Evolutionary conservation across 2,329 filamentous ascomycete genomes (phyloP).

Genomic region (Hypoxylon sp.): DNA sequence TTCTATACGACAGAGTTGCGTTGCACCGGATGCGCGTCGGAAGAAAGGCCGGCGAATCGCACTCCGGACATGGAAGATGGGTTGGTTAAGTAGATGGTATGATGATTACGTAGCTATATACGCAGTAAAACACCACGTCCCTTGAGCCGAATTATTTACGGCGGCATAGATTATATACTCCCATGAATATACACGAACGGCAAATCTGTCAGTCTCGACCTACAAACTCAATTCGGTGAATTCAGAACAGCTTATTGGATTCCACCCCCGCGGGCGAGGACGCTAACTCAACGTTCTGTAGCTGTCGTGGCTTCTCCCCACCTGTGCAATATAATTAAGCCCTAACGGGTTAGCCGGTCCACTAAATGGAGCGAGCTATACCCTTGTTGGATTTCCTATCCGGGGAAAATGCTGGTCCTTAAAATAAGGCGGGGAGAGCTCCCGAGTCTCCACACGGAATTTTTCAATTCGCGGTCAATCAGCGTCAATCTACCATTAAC

Average conservation of each 20-base stretch:
- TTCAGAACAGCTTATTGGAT: constrained; percentile 32
- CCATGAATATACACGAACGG: too few relatives aligned
- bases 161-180: neutral
- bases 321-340: constrained; percentile 14
- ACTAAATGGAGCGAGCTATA: constrained; percentile 6
- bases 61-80: neutral
- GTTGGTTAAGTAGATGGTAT: constrained; percentile 6
- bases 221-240: constrained; percentile 23
- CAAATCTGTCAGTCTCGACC: neutral
- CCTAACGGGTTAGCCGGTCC: constrained; percentile 9
- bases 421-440: constrained; percentile 4
- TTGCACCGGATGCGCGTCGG: constrained; percentile 25
- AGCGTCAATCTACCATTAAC: constrained; percentile 1
- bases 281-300: neutral
- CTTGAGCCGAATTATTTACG: constrained; percentile 19
- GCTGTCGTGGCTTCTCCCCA: constrained; percentile 21
- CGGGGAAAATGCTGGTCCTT: constrained; percentile 23
- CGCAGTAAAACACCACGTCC: constrained; percentile 22
- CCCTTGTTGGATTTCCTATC: constrained; percentile 21
- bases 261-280: constrained; percentile 20
- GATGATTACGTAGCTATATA: constrained; percentile 7
- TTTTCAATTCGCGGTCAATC: constrained; percentile 21
- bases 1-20: constrained; percentile 14
- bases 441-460: constrained; percentile 21
- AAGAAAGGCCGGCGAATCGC: constrained; percentile 20